A percentile compares a stretch with the other conserved stretches of the same genome.
Conservation (phyloP, 331 rosid species). For the Quercus tomentella region DNA sequence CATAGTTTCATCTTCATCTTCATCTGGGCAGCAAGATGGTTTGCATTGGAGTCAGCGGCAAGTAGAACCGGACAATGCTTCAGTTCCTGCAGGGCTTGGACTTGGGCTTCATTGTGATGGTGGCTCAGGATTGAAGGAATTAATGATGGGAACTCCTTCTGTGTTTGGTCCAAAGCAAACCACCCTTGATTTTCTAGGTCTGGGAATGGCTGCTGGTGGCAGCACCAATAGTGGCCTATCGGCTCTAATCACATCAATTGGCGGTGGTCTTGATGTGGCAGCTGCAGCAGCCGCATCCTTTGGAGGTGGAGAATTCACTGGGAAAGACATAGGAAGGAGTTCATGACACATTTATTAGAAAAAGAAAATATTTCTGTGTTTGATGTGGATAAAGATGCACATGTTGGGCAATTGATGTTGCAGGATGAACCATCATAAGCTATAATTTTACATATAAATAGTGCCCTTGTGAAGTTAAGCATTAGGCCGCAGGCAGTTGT, state of each 20-base stretch:
- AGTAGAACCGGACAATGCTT: slow-evolving; percentile 44
- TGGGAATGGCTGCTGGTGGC: slow-evolving; percentile 93
- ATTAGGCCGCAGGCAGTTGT: slow-evolving; percentile 14
- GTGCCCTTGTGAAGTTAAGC: slow-evolving; percentile 12
- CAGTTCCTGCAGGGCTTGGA: slow-evolving; percentile 71
- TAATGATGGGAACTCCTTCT: slow-evolving; percentile 78
- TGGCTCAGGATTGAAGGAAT: slow-evolving; percentile 78
- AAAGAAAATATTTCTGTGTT: slow-evolving; percentile 1
- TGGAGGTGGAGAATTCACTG: slow-evolving; percentile 57
- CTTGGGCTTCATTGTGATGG: slow-evolving; percentile 74
- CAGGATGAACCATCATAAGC: slow-evolving; percentile 22
- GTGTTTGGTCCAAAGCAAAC: slow-evolving; percentile 91
- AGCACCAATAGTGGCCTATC: slow-evolving; percentile 60
- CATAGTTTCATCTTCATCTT: slow-evolving; percentile 55
- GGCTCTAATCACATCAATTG: slow-evolving; percentile 68
- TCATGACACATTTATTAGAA: slow-evolving; percentile 23
- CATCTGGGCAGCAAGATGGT: slow-evolving; percentile 50
- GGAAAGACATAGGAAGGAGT: slow-evolving; percentile 66
- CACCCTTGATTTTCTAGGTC: slow-evolving; percentile 88
- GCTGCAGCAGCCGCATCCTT: slow-evolving; percentile 51
- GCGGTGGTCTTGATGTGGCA: slow-evolving; percentile 61
- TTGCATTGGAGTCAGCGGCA: slow-evolving; percentile 66
- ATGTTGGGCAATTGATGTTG: slow-evolving; percentile 23
- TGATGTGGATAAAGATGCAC: not conserved
- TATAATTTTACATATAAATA: not conserved